Evolutionary conservation across 345 rosid species (phyloP).

Genomic region (Abelmoschus esculentus): DNA sequence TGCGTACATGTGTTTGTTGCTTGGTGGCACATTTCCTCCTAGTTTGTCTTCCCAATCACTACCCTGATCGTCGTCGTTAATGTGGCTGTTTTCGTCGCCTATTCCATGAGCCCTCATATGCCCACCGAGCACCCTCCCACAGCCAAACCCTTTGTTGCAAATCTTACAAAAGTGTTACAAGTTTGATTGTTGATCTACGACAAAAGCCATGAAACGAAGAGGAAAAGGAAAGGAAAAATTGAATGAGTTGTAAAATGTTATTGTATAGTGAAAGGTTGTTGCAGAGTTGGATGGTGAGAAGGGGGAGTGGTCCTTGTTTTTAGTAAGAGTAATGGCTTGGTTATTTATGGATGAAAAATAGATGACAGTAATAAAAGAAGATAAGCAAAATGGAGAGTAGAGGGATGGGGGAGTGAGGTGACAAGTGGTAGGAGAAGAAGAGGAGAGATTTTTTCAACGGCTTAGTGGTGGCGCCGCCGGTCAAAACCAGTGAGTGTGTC

Average conservation of each 20-base stretch:
- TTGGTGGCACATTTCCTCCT: constrained; percentile 29
- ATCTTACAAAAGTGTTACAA: constrained; percentile 59
- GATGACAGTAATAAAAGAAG: not conserved
- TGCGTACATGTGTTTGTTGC: constrained; percentile 57
- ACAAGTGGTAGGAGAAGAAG: constrained; percentile 44
- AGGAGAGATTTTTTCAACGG: constrained; percentile 42
- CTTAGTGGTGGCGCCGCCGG: constrained; percentile 37
- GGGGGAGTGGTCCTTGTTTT: constrained; percentile 41
- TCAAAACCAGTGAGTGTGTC: constrained; percentile 18
- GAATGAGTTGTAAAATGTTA: constrained; percentile 21
- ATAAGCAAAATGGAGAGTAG: constrained; percentile 13
- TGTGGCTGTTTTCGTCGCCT: constrained; percentile 37
- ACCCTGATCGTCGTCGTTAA: constrained; percentile 47
- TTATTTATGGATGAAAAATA: constrained; percentile 24
- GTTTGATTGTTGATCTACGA: constrained; percentile 43
- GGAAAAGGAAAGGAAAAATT: too few species aligned
- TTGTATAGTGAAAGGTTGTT: constrained; percentile 41
- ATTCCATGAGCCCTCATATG: constrained; percentile 86
- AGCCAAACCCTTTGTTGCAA: constrained; percentile 70
- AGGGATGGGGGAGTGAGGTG: constrained; percentile 23
- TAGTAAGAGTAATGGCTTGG: constrained; percentile 38
- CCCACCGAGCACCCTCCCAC: constrained; percentile 70
- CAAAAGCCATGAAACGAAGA: constrained; percentile 41
- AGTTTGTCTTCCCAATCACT: constrained; percentile 57
- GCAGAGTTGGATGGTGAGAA: constrained; percentile 39